A percentile compares a stretch with the other conserved stretches of the same genome.
phyloP scores from a whole-genome alignment of 306 rosid genomes.

The Elaeagnus macrophylla region DNA sequence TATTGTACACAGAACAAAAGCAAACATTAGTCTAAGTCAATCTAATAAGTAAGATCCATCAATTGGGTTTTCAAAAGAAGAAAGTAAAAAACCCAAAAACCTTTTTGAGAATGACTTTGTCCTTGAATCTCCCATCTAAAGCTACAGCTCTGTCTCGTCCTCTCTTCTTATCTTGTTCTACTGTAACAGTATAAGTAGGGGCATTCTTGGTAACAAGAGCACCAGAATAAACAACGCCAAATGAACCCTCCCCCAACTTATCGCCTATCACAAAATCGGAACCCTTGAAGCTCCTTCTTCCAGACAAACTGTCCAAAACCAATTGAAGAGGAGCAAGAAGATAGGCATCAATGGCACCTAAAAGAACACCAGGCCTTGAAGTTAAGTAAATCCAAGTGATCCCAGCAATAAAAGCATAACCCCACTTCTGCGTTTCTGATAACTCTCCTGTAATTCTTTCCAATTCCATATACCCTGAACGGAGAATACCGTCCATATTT shows the following conservation, averaged over 20 bases:
- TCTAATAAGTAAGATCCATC: not conserved
- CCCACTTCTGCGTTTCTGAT: constrained; percentile 61
- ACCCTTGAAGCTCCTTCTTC: constrained; percentile 64
- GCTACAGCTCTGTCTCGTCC: constrained; percentile 32
- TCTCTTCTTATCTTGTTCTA: constrained; percentile 19
- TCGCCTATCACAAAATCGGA: constrained; percentile 61
- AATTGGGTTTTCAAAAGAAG: not conserved
- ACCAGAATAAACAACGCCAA: constrained; percentile 85
- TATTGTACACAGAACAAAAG: not conserved
- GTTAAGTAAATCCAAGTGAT: constrained; percentile 72
- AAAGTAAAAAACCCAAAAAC: constrained; percentile 25
- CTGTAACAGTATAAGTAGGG: not conserved
- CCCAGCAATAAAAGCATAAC: constrained; percentile 45
- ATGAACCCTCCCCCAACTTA: constrained; percentile 85
- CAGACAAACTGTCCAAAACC: constrained; percentile 51
- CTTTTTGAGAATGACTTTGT: constrained; percentile 85
- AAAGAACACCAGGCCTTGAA: constrained; percentile 81
- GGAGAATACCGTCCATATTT: constrained; percentile 30
- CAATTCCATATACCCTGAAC: constrained; percentile 43
- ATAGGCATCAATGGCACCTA: constrained; percentile 89
- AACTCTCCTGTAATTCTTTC: constrained; percentile 38
- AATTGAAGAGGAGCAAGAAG: constrained; percentile 84
- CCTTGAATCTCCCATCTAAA: constrained; percentile 46
- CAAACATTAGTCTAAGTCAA: not conserved
- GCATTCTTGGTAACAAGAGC: constrained; percentile 51